Base-by-base conservation (phyloP, 2,329 filamentous ascomycete genomes). In the Ceratocystiopsis sp. region DNA sequence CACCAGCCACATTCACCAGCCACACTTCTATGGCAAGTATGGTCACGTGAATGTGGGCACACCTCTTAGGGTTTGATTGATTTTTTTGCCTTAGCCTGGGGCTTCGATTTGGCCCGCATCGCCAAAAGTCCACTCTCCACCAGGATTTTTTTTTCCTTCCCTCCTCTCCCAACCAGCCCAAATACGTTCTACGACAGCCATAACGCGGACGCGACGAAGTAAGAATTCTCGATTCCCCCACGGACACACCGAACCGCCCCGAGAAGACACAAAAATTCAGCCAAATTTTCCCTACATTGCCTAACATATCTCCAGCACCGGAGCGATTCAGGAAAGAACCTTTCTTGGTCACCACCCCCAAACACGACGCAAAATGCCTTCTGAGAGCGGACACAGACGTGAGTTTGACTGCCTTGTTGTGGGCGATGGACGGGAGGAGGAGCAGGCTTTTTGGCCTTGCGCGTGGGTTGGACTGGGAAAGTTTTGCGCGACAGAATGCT, bases 371-470 rank as follows among this genome's bases (percentile, higher is more conserved):
- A 86, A 75, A 67, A 91, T 91, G 83, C 76, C 80, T 81, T 80
- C 82, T 63, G 81, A 84, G 77, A 73, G 80, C 64, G 82, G 82
- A 69, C 81, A 87, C 78, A 78, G 83, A 81, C 73, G 83, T 89
- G 70, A 83, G 83, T 83, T 54, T 43, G 5, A 16, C n/a, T 38
- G 29, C 17, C 16, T 16, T 29, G 32, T 42, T 25, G 41, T 17
- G 36, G 41, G 5, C 14, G 18, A n/a, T n/a, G 12, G 8, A 10
- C 38, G 6, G 35, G 16, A 7, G 37, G 13, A 33, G 12, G 32
- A 32, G 37, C 7, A 7, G 10, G 25, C 2, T 4, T 29, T 8
- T 2, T 8, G 25, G 25, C 5, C 25, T 7, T 29, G 25, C 7
- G 25, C 25, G 2, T 4, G 6, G 25, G 25, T 29, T 8, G 25